Percentiles rank a stretch among this genome's conserved stretches.
Evolutionary conservation across 176 grass and related monocot species (phyloP).

Genomic region (Neostapfia colusana): DNA sequence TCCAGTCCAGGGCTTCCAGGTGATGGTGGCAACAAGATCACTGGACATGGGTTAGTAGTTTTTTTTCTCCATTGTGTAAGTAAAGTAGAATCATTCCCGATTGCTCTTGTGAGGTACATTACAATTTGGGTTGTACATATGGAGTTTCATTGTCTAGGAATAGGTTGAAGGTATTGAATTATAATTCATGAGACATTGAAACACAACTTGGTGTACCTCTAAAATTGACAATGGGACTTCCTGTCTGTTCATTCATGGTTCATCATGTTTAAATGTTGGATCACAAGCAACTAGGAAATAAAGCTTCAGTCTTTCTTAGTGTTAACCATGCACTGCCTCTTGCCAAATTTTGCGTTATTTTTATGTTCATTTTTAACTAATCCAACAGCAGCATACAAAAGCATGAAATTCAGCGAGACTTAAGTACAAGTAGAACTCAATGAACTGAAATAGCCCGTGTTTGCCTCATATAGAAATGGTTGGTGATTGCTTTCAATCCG

Average conservation of each 20-base stretch:
- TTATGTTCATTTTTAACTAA: neutral
- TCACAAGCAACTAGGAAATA: neutral
- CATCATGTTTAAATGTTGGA: neutral
- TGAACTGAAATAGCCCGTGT: neutral
- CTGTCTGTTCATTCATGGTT: neutral
- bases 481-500: neutral
- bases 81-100: slow-evolving; percentile 35
- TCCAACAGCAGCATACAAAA: neutral
- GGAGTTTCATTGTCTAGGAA: slow-evolving; percentile 20
- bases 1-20: slow-evolving; percentile 60
- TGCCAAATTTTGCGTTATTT: neutral
- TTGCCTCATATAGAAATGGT: neutral
- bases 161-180: slow-evolving; percentile 37
- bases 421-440: neutral
- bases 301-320: neutral
- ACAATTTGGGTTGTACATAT: slow-evolving; percentile 38
- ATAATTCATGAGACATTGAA: slow-evolving; percentile 25
- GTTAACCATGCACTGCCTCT: neutral
- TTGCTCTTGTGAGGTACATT: slow-evolving; percentile 39
- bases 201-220: slow-evolving; percentile 6
- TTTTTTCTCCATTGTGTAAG: slow-evolving; percentile 27
- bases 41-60: slow-evolving; percentile 33
- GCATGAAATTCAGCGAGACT: neutral
- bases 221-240: slow-evolving; percentile 6
- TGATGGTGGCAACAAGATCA: slow-evolving; percentile 31